A percentile compares a stretch with the other conserved stretches of the same genome.
These are phyloP conservation scores for Nemania sp. DNA, from an alignment of 2,329 filamentous ascomycete genomes.

Conservation along the genomic window DNA sequence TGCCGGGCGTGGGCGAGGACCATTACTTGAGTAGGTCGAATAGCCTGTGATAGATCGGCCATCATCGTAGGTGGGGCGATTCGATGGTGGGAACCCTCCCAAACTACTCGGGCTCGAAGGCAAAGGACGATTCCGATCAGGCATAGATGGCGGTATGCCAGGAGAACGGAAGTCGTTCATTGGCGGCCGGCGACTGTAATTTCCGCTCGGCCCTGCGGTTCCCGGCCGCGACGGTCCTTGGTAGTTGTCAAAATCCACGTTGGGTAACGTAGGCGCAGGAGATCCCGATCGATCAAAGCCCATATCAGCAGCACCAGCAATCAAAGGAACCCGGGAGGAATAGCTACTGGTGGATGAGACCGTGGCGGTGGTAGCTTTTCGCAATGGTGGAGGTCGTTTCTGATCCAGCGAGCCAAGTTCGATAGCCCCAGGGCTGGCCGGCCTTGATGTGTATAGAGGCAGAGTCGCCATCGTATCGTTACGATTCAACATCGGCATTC, in stretches of 20 bases:
- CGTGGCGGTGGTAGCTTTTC: conserved; percentile 51
- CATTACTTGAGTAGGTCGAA: conserved; percentile 34
- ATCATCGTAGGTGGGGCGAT: conserved; percentile 27
- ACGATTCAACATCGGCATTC: conserved; percentile 62
- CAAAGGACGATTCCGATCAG: conserved; percentile 40
- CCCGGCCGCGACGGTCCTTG: conserved; percentile 41
- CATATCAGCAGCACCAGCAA: conserved; percentile 63
- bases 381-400: conserved; percentile 51
- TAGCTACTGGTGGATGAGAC: conserved; percentile 63
- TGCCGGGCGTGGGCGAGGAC: conserved; percentile 39
- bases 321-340: conserved; percentile 65
- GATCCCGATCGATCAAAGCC: conserved; percentile 51
- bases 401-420: conserved; percentile 58
- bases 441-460: conserved; percentile 64
- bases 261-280: conserved; percentile 44
- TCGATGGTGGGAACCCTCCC: conserved; percentile 13
- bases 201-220: conserved; percentile 44
- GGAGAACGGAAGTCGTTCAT: conserved; percentile 33
- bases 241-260: conserved; percentile 36
- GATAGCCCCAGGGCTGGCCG: conserved; percentile 55
- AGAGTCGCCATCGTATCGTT: conserved; percentile 65
- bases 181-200: conserved; percentile 35
- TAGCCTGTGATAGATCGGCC: conserved; percentile 42
- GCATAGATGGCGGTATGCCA: conserved; percentile 38
- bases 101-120: conserved; percentile 39